These are phyloP conservation scores for Nicotiana sylvestris DNA, from an alignment of 257 asterid genomes.

Conservation along the genomic window DNA sequence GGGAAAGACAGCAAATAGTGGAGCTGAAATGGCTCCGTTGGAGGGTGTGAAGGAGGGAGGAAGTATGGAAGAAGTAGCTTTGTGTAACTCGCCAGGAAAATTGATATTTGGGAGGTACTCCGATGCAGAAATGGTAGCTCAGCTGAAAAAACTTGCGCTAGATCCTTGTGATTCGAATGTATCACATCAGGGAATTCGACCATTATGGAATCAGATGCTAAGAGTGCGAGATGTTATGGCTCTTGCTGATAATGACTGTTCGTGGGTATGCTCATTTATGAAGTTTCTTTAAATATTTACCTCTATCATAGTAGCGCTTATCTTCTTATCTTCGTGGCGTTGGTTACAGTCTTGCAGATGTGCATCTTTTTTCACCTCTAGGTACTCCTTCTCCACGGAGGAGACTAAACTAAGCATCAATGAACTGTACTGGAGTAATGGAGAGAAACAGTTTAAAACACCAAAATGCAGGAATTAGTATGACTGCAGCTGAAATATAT, in stretches of 20 bases:
- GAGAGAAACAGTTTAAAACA: not conserved
- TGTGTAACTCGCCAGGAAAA: constrained; percentile 9
- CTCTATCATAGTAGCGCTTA: not conserved
- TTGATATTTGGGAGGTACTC: constrained; percentile 55
- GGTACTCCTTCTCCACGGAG: not conserved
- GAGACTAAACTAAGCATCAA: not conserved
- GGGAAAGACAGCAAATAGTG: not conserved
- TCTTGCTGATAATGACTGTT: constrained; percentile 38
- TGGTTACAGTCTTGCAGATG: not conserved
- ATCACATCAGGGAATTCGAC: constrained; percentile 31
- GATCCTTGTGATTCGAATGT: constrained; percentile 50
- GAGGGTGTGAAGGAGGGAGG: constrained; percentile 21
- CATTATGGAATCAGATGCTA: constrained; percentile 50
- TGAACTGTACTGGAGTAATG: not conserved
- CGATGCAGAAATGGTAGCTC: constrained; percentile 48
- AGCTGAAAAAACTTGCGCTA: constrained; percentile 51
- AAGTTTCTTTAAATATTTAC: not conserved
- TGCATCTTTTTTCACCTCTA: not conserved
- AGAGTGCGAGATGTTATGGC: constrained; percentile 49
- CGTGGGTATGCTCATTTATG: constrained; percentile 45
- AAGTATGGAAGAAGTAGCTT: constrained; percentile 20
- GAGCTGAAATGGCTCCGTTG: constrained; percentile 36
- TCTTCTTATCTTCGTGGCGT: not conserved
- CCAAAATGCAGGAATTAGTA: not conserved
- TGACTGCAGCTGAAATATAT: not conserved